phyloP scores from a whole-genome alignment of 441 rosid genomes.

The Brassica hybrid region DNA sequence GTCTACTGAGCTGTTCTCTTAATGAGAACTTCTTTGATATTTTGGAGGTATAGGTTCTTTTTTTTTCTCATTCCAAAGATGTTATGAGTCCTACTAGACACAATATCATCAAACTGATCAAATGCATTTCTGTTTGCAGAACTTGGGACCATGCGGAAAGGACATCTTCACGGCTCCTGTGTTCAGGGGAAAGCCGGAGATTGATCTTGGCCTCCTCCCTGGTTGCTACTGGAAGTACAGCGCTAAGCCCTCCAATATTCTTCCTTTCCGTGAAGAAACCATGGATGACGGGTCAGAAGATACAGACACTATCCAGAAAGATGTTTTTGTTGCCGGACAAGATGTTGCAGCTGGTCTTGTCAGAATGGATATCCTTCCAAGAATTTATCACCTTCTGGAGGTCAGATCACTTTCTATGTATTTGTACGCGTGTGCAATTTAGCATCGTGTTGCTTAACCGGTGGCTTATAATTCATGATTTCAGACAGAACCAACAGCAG shows the following conservation, averaged over 20 bases:
- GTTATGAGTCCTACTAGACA: conserved; percentile 11
- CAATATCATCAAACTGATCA: conserved; percentile 19
- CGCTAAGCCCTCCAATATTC: conserved; percentile 81
- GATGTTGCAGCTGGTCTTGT: conserved; percentile 94
- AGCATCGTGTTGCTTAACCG: conserved; percentile 25
- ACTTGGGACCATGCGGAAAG: conserved; percentile 48
- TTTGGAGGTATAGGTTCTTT: conserved; percentile 62
- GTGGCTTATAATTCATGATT: conserved; percentile 34
- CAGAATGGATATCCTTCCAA: conserved; percentile 86
- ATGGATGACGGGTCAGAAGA: conserved; percentile 64
- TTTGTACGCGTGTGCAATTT: conserved; percentile 12
- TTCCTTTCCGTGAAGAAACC: conserved; percentile 52
- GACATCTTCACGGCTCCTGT: conserved; percentile 73
- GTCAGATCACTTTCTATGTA: conserved; percentile 46
- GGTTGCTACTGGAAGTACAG: conserved; percentile 96
- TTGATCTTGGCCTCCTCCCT: conserved; percentile 74
- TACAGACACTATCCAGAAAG: conserved; percentile 80
- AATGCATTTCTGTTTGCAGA: conserved; percentile 48
- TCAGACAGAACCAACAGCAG: conserved; percentile 60
- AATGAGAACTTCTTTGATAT: conserved; percentile 69
- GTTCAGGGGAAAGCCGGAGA: conserved; percentile 82
- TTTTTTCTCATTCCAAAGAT: conserved; percentile 12
- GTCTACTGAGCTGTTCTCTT: conserved; percentile 69
- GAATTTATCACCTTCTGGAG: conserved; percentile 78
- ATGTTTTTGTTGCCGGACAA: conserved; percentile 82